A percentile compares a stretch with the other conserved stretches of the same genome.
phyloP scores from a whole-genome alignment of 805 yeast species.

The Candida schatavii region DNA sequence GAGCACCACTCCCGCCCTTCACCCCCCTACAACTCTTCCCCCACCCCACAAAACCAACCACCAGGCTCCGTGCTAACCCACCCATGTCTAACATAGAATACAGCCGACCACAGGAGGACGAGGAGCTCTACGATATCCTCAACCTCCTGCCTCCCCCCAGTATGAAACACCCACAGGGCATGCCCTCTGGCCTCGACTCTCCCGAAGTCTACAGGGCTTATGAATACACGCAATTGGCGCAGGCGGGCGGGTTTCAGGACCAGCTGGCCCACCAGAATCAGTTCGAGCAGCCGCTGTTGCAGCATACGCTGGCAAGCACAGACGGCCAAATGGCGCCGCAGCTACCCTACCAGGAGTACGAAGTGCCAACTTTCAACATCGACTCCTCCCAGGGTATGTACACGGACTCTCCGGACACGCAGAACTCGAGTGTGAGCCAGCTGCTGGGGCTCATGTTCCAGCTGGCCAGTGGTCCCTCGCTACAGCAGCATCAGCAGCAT shows the following conservation, averaged over 20 bases:
- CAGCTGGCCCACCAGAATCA: not conserved
- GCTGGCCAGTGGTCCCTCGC: conserved; percentile 2
- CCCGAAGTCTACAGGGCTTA: conserved; percentile 2
- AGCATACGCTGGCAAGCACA: not conserved
- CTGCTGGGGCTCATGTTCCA: conserved; percentile 1
- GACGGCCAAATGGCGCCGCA: not conserved
- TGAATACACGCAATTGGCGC: conserved; percentile 1
- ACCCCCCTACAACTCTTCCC: no score
- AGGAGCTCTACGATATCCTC: conserved; percentile 28
- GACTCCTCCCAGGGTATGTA: not conserved
- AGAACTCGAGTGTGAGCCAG: not conserved
- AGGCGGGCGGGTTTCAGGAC: no score
- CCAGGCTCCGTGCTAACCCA: no score
- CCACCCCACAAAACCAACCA: no score
- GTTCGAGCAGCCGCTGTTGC: not conserved
- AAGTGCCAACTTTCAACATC: conserved; percentile 3
- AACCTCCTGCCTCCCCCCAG: conserved; percentile 27
- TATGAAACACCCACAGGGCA: not conserved
- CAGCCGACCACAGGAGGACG: no score
- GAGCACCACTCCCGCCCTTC: no score
- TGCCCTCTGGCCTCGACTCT: not conserved
- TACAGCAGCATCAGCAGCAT: conserved; percentile 3
- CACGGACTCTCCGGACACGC: conserved; percentile 2
- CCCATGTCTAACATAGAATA: no score
- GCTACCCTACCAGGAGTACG: not conserved